Conservation (phyloP, 2,329 filamentous ascomycete species). For the Epichloe sibirici region DNA sequence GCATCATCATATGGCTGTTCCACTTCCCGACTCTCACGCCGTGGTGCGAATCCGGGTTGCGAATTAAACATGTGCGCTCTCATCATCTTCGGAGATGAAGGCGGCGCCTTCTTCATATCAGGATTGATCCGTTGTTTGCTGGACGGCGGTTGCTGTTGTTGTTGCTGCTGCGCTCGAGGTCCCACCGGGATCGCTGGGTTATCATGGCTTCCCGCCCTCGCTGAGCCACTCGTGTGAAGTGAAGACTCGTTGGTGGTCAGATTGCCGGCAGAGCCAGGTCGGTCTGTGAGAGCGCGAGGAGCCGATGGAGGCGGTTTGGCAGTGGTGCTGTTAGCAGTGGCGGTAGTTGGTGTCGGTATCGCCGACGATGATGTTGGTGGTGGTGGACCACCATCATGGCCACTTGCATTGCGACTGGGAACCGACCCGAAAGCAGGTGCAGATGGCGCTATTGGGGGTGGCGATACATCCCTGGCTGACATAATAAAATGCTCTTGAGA, state of each 20-base stretch:
- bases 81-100: conserved; percentile 39
- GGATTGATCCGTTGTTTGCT: conserved; percentile 51
- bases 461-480: conserved; percentile 39
- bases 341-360: neutral
- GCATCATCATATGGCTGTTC: conserved; percentile 26
- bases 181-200: conserved; percentile 39
- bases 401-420: conserved; percentile 30
- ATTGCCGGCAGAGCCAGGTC: conserved; percentile 32
- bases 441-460: conserved; percentile 44
- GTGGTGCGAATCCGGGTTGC: conserved; percentile 26
- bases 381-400: conserved; percentile 15
- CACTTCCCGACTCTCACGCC: conserved; percentile 23
- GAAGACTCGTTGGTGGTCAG: conserved; percentile 10
- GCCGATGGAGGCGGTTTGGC: conserved; percentile 39
- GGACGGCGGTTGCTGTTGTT: conserved; percentile 36
- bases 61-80: conserved; percentile 36
- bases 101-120: conserved; percentile 33
- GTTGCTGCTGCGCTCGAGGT: conserved; percentile 35
- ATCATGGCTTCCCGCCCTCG: conserved; percentile 28
- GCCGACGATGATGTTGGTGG: conserved; percentile 6
- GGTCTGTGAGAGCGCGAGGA: conserved; percentile 39
- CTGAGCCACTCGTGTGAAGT: conserved; percentile 27
- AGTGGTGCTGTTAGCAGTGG: neutral
- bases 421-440: conserved; percentile 46
- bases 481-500: conserved; percentile 33